Percentiles rank a stretch among this genome's conserved stretches.
Conservation (phyloP, 116 monocot species). For the Zostera marina region DNA sequence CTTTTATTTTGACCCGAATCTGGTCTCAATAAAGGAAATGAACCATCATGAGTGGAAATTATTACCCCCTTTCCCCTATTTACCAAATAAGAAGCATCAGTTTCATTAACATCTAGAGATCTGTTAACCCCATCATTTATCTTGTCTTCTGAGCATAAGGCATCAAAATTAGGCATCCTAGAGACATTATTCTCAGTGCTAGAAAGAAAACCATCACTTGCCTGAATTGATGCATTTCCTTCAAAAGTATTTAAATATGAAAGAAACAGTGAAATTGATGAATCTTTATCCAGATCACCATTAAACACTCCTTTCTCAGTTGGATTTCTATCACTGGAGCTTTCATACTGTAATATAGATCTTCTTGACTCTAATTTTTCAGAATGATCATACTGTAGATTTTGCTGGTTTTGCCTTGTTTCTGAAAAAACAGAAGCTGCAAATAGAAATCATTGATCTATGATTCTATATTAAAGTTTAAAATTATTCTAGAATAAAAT, state of each 20-base stretch:
- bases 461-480: not conserved
- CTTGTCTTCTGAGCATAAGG: conserved; percentile 11
- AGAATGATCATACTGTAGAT: conserved; percentile 7
- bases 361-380: conserved; percentile 12
- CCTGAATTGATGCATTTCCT: conserved; percentile 20
- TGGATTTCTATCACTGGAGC: conserved; percentile 6
- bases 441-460: conserved; percentile 8
- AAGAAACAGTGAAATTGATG: conserved; percentile 54
- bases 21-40: not conserved
- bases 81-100: conserved; percentile 8
- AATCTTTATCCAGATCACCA: conserved; percentile 26
- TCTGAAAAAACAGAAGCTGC: conserved; percentile 31
- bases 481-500: conserved; percentile 1
- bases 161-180: conserved; percentile 12
- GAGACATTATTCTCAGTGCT: conserved; percentile 12
- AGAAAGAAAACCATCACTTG: conserved; percentile 15
- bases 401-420: conserved; percentile 19
- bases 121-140: conserved; percentile 9
- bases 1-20: conserved; percentile 11
- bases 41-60: conserved; percentile 10
- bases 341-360: conserved; percentile 11
- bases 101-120: conserved; percentile 7
- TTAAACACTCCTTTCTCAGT: conserved; percentile 17
- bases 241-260: conserved; percentile 47
- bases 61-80: conserved; percentile 10